Conservation (phyloP, 2,329 filamentous ascomycete genomes). For the Chaetomium sp. region DNA sequence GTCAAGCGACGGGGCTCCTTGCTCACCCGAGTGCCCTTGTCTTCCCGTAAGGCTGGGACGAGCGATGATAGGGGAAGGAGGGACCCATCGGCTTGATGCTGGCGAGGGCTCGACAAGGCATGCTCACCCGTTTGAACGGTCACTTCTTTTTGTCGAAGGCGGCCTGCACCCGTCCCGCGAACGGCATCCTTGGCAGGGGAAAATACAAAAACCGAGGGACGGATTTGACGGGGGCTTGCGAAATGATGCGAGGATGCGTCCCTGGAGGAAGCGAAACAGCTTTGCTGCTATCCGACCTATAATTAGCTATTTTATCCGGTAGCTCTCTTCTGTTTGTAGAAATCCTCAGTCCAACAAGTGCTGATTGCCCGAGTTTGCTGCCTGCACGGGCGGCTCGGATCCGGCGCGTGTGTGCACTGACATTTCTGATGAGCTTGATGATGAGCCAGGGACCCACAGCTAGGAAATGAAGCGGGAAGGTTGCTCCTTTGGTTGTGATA, state of each 20-base stretch:
- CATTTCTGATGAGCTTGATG: background rate
- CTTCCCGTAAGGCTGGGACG: slow-evolving; percentile 19
- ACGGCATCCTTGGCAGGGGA: no score
- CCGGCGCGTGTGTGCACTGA: slow-evolving; percentile 1
- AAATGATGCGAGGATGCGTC: background rate
- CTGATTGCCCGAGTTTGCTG: background rate
- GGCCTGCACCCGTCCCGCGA: no score
- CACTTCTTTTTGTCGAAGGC: no score
- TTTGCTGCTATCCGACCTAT: background rate
- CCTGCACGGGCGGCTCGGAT: background rate
- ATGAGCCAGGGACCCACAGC: slow-evolving; percentile 6
- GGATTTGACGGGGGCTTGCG: no score
- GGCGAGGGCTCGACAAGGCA: no score
- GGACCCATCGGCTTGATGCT: no score
- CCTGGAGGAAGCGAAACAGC: background rate
- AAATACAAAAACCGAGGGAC: no score
- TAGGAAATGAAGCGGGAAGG: slow-evolving; percentile 2
- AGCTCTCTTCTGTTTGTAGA: background rate
- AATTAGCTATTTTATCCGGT: slow-evolving; percentile 13
- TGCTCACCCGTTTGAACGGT: no score
- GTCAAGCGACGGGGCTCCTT: no score
- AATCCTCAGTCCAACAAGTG: background rate
- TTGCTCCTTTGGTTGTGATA: background rate
- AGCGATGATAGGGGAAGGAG: background rate
- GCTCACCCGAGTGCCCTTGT: slow-evolving; percentile 4